Percentiles rank a stretch among this genome's conserved stretches.
These are phyloP conservation scores for Cadophora gregata DNA, from an alignment of 2,329 filamentous ascomycete species.

Conservation along the genomic window DNA sequence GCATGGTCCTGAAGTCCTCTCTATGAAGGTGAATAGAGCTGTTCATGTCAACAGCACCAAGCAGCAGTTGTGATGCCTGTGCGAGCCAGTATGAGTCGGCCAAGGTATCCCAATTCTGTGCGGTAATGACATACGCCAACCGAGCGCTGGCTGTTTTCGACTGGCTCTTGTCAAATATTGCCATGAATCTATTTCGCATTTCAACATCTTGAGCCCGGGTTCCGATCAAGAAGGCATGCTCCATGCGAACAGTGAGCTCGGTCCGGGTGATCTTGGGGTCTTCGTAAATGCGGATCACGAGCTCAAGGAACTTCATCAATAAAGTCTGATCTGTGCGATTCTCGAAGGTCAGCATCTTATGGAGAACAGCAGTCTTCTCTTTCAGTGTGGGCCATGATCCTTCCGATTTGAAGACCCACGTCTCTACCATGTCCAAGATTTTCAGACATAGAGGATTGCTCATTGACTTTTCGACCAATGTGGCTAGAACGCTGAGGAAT, in stretches of 20 bases:
- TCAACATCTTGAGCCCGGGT: conserved; percentile 92
- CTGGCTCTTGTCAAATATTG: conserved; percentile 92
- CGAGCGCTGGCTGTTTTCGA: conserved; percentile 91
- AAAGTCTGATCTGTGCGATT: conserved; percentile 81
- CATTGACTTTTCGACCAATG: conserved; percentile 92
- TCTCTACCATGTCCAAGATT: conserved; percentile 90
- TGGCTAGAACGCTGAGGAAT: conserved; percentile 93
- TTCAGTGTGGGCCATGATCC: conserved; percentile 97
- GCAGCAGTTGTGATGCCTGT: conserved; percentile 90
- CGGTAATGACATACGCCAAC: conserved; percentile 84
- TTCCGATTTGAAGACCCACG: conserved; percentile 94
- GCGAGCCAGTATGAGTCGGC: conserved; percentile 96
- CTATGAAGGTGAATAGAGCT: conserved; percentile 76
- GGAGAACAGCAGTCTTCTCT: conserved; percentile 98
- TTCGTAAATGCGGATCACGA: conserved; percentile 98
- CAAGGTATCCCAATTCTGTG: conserved; percentile 97
- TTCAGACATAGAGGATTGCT: conserved; percentile 88
- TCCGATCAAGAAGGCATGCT: conserved; percentile 97
- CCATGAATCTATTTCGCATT: conserved; percentile 96
- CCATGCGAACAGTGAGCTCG: conserved; percentile 94
- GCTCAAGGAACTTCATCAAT: conserved; percentile 89
- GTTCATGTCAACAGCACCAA: conserved; percentile 89
- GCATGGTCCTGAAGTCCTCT: conserved; percentile 83
- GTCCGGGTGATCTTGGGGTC: conserved; percentile 94
- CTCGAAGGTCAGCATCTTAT: conserved; percentile 98